These are phyloP conservation scores for Penicillium sp. DNA, from an alignment of 2,329 filamentous ascomycete species.

Conservation along the genomic window DNA sequence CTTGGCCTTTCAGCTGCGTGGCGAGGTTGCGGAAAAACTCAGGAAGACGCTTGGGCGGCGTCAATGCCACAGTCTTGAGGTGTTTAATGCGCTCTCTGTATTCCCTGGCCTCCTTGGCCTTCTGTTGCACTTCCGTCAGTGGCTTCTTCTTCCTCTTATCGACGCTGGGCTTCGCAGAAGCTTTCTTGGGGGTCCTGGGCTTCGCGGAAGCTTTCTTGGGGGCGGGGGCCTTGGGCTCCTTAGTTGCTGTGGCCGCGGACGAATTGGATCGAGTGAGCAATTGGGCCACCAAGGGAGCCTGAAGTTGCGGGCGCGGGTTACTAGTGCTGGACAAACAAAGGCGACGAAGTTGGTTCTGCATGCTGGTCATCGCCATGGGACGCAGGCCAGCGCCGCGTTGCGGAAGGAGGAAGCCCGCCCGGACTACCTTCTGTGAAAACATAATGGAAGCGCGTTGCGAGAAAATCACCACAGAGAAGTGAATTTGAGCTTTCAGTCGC, in stretches of 20 bases:
- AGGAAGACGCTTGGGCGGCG: neutral
- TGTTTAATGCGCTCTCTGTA: neutral
- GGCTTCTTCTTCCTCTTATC: neutral
- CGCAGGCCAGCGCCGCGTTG: conserved; percentile 26
- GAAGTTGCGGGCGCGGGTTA: conserved; percentile 15
- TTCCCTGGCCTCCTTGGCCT: neutral
- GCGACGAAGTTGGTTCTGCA: conserved; percentile 30
- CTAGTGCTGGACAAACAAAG: conserved; percentile 25
- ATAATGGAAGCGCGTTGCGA: conserved; percentile 19
- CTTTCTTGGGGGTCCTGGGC: conserved; percentile 35
- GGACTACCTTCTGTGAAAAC: conserved; percentile 34
- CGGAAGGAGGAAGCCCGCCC: conserved; percentile 35
- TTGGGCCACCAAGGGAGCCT: conserved; percentile 9
- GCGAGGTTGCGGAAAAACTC: neutral
- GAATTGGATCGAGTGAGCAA: conserved; percentile 19
- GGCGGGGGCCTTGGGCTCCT: conserved; percentile 30
- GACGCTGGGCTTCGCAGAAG: conserved; percentile 26
- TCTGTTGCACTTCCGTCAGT: neutral
- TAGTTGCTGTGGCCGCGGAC: conserved; percentile 27
- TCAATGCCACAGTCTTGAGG: neutral
- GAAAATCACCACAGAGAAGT: neutral
- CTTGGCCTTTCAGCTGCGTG: neutral
- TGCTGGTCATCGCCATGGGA: conserved; percentile 28
- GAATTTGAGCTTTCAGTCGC: neutral
- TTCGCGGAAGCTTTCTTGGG: conserved; percentile 29